Percentiles rank a stretch among this genome's conserved stretches.
phyloP scores from a whole-genome alignment of 1,284 basidiomycete species.

The Prillingera fragicola region DNA sequence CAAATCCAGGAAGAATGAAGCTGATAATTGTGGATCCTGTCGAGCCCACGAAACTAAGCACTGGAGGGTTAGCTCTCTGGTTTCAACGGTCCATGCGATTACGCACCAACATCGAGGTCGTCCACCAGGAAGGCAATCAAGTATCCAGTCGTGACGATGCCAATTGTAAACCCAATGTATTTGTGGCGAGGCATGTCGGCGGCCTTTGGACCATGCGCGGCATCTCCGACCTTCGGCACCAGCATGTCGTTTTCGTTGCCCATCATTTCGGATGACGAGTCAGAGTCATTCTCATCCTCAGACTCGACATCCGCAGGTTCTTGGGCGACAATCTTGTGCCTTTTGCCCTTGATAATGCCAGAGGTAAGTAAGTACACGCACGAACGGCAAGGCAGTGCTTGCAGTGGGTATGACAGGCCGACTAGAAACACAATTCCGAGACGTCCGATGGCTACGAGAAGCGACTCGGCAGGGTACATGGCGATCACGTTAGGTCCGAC shows the following conservation, averaged over 20 bases:
- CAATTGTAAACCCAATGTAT: slow-evolving; percentile 67
- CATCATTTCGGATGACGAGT: slow-evolving; percentile 10
- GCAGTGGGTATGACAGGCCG: slow-evolving; percentile 84
- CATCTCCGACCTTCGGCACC: slow-evolving; percentile 50
- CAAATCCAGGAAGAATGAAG: slow-evolving; percentile 82
- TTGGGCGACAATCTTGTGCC: slow-evolving; percentile 11
- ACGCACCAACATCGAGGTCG: slow-evolving; percentile 73
- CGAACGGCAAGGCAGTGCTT: slow-evolving; percentile 87
- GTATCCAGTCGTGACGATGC: slow-evolving; percentile 60
- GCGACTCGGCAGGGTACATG: slow-evolving; percentile 65
- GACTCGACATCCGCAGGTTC: slow-evolving; percentile 20
- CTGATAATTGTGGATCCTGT: slow-evolving; percentile 95
- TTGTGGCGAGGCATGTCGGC: slow-evolving; percentile 66
- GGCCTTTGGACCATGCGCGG: slow-evolving; percentile 50
- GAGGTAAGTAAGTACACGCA: slow-evolving; percentile 77
- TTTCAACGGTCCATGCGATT: not conserved
- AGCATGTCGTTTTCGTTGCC: slow-evolving; percentile 39
- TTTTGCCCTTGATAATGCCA: slow-evolving; percentile 30
- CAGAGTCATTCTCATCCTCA: slow-evolving; percentile 13
- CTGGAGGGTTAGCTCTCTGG: slow-evolving; percentile 51
- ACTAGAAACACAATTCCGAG: slow-evolving; percentile 87
- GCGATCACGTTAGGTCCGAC: slow-evolving; percentile 88
- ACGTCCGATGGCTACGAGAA: slow-evolving; percentile 89
- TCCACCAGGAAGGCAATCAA: slow-evolving; percentile 76
- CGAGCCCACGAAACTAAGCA: slow-evolving; percentile 91